phyloP scores from a whole-genome alignment of 2,329 filamentous ascomycete genomes.

The Hymenoscyphus occultus region DNA sequence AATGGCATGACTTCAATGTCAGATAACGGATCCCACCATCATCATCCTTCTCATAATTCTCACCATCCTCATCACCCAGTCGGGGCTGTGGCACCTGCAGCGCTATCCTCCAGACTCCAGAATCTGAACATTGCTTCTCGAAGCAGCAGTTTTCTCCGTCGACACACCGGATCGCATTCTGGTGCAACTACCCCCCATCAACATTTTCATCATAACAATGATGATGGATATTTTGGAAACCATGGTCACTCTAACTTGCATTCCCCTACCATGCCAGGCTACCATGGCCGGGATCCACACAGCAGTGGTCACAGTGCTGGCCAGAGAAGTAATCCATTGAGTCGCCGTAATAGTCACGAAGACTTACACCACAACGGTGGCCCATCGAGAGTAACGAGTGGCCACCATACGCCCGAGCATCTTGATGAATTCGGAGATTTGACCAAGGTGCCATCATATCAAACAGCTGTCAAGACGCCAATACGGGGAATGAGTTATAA shows the following conservation, averaged over 20 bases:
- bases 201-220: slow-evolving; percentile 15
- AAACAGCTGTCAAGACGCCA: slow-evolving; percentile 67
- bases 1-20: background rate
- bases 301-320: background rate
- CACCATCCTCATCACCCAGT: slow-evolving; percentile 44
- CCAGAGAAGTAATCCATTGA: slow-evolving; percentile 38
- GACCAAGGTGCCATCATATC: slow-evolving; percentile 74
- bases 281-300: slow-evolving; percentile 1
- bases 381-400: slow-evolving; percentile 40
- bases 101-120: slow-evolving; percentile 65
- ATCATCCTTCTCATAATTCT: slow-evolving; percentile 40
- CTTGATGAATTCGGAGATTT: slow-evolving; percentile 53
- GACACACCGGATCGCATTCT: slow-evolving; percentile 31
- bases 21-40: slow-evolving; percentile 41
- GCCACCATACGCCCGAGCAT: slow-evolving; percentile 55
- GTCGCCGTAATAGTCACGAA: slow-evolving; percentile 48
- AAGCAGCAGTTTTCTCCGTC: slow-evolving; percentile 33
- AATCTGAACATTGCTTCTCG: slow-evolving; percentile 59
- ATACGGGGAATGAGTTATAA: slow-evolving; percentile 49
- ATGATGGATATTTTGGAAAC: slow-evolving; percentile 26
- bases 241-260: slow-evolving; percentile 14
- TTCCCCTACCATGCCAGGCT: slow-evolving; percentile 14
- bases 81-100: slow-evolving; percentile 47
- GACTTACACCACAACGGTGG: slow-evolving; percentile 43
- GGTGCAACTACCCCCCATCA: slow-evolving; percentile 36